These are phyloP conservation scores for Mucor piriformis DNA, from an alignment of 371 early-diverging fungal genomes.

Conservation along the genomic window DNA sequence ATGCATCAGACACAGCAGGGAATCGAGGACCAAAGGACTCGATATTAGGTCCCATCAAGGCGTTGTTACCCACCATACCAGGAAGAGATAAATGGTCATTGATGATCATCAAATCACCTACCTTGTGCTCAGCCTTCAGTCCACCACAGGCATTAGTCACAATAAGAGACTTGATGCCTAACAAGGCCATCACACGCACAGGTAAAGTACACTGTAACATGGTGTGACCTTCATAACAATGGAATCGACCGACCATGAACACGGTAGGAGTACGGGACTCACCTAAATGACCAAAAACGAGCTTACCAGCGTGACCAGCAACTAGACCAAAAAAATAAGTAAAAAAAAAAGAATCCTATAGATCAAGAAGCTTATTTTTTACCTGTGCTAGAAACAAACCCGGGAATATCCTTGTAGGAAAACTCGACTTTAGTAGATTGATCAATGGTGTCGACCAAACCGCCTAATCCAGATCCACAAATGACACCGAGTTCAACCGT, in stretches of 20 bases:
- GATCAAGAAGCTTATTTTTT: conserved; percentile 23
- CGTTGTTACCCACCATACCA: conserved; percentile 78
- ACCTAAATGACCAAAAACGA: conserved; percentile 87
- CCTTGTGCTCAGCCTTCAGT: conserved; percentile 76
- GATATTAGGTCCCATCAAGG: conserved; percentile 88
- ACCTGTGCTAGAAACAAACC: conserved; percentile 87
- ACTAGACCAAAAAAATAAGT: conserved; percentile 45
- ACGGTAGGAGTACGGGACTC: conserved; percentile 70
- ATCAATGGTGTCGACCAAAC: conserved; percentile 79
- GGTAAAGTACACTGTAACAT: conserved; percentile 83
- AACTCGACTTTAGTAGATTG: conserved; percentile 62
- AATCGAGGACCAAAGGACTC: conserved; percentile 90
- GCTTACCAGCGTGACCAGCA: conserved; percentile 88
- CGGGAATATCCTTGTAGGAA: conserved; percentile 83
- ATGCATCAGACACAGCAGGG: conserved; percentile 89
- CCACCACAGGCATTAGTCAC: conserved; percentile 96
- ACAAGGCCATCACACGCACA: conserved; percentile 82
- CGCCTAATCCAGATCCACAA: conserved; percentile 92
- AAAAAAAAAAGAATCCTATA: not conserved
- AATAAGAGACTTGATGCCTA: conserved; percentile 80
- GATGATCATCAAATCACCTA: conserved; percentile 89
- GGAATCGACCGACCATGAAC: conserved; percentile 89
- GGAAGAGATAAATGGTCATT: conserved; percentile 90
- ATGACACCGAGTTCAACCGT: conserved; percentile 76
- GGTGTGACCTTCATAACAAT: conserved; percentile 87